Evolutionary conservation across 1,139 yeast genomes (phyloP).

Genomic region (Taphrina pruni): DNA sequence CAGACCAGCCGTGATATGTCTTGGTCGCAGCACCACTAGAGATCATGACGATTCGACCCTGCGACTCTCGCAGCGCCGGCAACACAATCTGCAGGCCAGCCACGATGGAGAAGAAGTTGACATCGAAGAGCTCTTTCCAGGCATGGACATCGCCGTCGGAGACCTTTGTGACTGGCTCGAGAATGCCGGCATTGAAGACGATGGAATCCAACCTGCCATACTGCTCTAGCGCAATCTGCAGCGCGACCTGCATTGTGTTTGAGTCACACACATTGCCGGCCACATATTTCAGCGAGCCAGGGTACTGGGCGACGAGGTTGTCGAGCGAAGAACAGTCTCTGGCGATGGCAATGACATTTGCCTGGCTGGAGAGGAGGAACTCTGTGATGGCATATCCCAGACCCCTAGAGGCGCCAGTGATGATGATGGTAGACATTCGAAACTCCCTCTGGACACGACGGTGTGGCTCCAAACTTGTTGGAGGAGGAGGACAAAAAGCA

Average conservation of each 20-base stretch:
- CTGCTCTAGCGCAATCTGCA: conserved; percentile 54
- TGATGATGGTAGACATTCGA: conserved; percentile 42
- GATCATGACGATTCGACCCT: conserved; percentile 74
- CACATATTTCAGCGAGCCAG: conserved; percentile 49
- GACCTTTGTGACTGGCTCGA: conserved; percentile 75
- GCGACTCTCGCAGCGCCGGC: conserved; percentile 62
- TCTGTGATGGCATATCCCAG: conserved; percentile 73
- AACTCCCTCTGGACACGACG: not conserved
- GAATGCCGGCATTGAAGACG: conserved; percentile 84
- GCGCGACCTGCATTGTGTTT: conserved; percentile 53
- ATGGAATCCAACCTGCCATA: conserved; percentile 72
- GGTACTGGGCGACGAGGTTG: conserved; percentile 30
- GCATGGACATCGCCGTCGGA: conserved; percentile 58
- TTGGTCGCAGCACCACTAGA: conserved; percentile 81
- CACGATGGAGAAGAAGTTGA: conserved; percentile 80
- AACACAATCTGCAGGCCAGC: conserved; percentile 64
- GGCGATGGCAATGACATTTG: conserved; percentile 73
- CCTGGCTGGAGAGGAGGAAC: conserved; percentile 48
- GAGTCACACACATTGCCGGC: conserved; percentile 71
- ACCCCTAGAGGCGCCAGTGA: conserved; percentile 49
- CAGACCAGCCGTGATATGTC: conserved; percentile 71
- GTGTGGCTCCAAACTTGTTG: not conserved
- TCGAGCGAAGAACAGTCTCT: conserved; percentile 55
- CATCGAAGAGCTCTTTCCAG: conserved; percentile 72
- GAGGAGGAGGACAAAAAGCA: conserved; percentile 5